These are phyloP conservation scores for Aspergillus taichungensis DNA, from an alignment of 495 filamentous ascomycete species.

Conservation along the genomic window DNA sequence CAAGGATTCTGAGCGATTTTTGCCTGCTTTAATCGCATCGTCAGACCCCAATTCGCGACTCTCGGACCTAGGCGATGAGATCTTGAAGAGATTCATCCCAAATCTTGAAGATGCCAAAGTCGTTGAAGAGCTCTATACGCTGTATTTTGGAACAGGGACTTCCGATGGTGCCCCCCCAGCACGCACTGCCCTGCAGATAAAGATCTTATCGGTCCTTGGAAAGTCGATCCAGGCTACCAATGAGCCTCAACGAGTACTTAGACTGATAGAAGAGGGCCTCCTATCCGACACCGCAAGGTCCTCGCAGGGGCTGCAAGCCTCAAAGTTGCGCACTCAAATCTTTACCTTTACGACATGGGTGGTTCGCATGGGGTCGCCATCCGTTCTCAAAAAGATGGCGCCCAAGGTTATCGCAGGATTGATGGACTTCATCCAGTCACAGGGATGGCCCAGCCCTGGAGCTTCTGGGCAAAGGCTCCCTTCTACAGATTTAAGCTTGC, in stretches of 20 bases:
- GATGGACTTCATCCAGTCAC: constrained; percentile 63
- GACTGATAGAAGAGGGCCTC: constrained; percentile 60
- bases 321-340: constrained; percentile 70
- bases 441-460: constrained; percentile 69
- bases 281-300: constrained; percentile 37
- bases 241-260: constrained; percentile 54
- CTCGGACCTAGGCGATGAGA: constrained; percentile 71
- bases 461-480: constrained; percentile 37
- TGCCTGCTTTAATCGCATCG: constrained; percentile 76
- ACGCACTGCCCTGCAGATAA: constrained; percentile 62
- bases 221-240: constrained; percentile 64
- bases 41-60: constrained; percentile 75
- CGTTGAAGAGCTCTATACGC: constrained; percentile 53
- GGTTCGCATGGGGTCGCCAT: constrained; percentile 58
- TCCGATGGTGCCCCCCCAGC: constrained; percentile 43
- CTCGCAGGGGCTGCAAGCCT: constrained; percentile 55
- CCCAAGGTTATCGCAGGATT: constrained; percentile 62
- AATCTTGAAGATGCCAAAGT: constrained; percentile 59
- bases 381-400: constrained; percentile 53
- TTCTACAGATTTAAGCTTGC: constrained; percentile 54
- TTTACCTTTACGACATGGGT: constrained; percentile 86
- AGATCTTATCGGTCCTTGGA: constrained; percentile 61
- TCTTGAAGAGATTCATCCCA: constrained; percentile 63
- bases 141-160: constrained; percentile 51
- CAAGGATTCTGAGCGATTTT: constrained; percentile 63